Evolutionary conservation across 345 rosid species (phyloP).

Genomic region (Sonneratia caseolaris): DNA sequence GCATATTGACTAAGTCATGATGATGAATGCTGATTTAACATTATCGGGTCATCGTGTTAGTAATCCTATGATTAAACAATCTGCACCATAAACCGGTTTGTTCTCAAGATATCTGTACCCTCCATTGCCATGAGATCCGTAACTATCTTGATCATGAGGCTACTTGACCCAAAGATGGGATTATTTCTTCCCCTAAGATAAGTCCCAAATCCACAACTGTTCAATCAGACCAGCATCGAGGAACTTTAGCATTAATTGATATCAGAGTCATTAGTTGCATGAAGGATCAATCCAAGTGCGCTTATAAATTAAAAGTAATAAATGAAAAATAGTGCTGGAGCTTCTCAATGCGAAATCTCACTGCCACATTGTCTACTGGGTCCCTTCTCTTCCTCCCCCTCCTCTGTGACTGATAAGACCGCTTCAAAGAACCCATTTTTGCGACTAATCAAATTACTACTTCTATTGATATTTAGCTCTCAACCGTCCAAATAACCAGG

Average conservation of each 20-base stretch:
- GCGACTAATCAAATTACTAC: not conserved
- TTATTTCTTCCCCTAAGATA: too few species aligned
- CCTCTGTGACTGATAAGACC: not conserved
- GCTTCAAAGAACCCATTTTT: not conserved
- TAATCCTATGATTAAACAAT: not conserved
- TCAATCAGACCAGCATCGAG: not conserved
- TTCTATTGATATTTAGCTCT: not conserved
- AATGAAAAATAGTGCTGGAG: not conserved
- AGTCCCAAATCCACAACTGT: not conserved
- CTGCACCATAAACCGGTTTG: not conserved
- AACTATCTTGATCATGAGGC: too few species aligned
- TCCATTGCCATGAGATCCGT: too few species aligned
- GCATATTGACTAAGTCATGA: not conserved
- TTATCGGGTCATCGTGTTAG: not conserved
- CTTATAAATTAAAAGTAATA: not conserved
- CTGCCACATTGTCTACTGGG: not conserved
- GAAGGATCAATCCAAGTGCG: not conserved
- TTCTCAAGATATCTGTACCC: not conserved
- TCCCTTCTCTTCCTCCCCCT: not conserved
- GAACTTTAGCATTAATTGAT: not conserved
- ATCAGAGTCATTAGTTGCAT: too few species aligned
- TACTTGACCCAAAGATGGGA: too few species aligned
- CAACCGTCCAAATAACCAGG: not conserved
- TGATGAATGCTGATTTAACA: not conserved
- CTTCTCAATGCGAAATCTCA: constrained; percentile 1